Evolutionary conservation across 164 flowering plant species (phyloP), one percentile per base, ranked within the genome.

Genomic region (Liquidambar formosana): DNA sequence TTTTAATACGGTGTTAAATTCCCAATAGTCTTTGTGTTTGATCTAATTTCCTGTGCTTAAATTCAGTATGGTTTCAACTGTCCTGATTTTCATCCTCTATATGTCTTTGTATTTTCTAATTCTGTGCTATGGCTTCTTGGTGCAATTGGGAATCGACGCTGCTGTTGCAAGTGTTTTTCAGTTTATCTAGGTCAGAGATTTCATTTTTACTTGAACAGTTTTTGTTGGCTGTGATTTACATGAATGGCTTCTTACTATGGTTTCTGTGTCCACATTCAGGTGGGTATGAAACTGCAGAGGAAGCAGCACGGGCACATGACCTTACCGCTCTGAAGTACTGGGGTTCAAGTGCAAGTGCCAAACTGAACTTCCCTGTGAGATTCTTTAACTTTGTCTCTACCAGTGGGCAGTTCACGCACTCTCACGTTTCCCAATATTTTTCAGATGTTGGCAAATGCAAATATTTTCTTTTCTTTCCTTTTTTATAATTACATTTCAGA

Each of bases 251-350:
- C 16, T 23, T 58, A n/a, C 54, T 16, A 11, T 63, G 19, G 53
- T 57, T 46, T 61, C 53, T 60, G 23, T 23, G 14, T 51, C 44
- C 48, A 13, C 33, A 15, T 48, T 44, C 64, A 76, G 79, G 79
- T 69, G 79, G 79, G 33, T 76, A 76, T 64, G 79, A 72, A 41
- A 59, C 66, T 28, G 79, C 69, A 51, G 70, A 60, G 63, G 72
- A 76, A 72, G 79, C 79, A 25, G 79, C 79, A 52, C 57, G 60
- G 53, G 70, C 73, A 21, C 73, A 76, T 57, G 79, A 76, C 60
- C 79, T 72, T 19, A 71, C 79, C 27, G 79, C 75, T 18, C 47
- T 76, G 21, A 76, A 76, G 28, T 76, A 68, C 66, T 76, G 79
- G 79, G 79, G 79, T 21, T 12, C 71, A 8, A 64, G 61, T 53